A percentile compares a stretch with the other conserved stretches of the same genome.
Conservation (phyloP, 2,329 filamentous ascomycete genomes). For the Botryotinia convoluta region DNA sequence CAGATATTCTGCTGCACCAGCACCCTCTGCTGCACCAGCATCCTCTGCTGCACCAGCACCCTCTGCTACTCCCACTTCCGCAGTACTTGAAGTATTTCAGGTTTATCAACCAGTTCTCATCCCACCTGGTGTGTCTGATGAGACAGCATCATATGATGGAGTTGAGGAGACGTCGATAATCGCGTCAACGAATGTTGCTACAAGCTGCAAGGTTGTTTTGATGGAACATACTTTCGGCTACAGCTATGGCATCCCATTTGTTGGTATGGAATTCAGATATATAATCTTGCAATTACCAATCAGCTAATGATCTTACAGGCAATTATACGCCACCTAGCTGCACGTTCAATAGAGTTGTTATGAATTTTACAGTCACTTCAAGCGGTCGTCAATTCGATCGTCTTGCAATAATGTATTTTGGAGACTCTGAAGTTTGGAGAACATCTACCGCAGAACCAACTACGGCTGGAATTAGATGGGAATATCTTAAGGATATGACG, state of each 20-base stretch:
- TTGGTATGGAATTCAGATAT: conserved; percentile 51
- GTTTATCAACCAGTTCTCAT: conserved; percentile 64
- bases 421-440: conserved; percentile 76
- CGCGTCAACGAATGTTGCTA: conserved; percentile 30
- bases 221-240: conserved; percentile 70
- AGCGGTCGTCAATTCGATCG: conserved; percentile 74
- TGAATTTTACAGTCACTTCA: conserved; percentile 74
- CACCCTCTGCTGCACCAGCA: conserved; percentile 30
- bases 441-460: conserved; percentile 82
- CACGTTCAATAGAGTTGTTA: conserved; percentile 68
- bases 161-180: conserved; percentile 30
- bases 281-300: conserved; percentile 16
- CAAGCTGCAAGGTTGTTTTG: conserved; percentile 53
- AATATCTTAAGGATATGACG: conserved; percentile 76
- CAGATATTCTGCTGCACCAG: conserved; percentile 28
- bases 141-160: conserved; percentile 36
- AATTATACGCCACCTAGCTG: conserved; percentile 65
- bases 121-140: conserved; percentile 44
- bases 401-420: conserved; percentile 71
- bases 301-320: conserved; percentile 42
- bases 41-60: conserved; percentile 26
- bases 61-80: conserved; percentile 28
- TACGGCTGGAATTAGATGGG: conserved; percentile 67
- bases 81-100: conserved; percentile 62
- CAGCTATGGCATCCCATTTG: conserved; percentile 71